Base-by-base conservation (phyloP, 768 basidiomycete species). In the Suillus americanus region DNA sequence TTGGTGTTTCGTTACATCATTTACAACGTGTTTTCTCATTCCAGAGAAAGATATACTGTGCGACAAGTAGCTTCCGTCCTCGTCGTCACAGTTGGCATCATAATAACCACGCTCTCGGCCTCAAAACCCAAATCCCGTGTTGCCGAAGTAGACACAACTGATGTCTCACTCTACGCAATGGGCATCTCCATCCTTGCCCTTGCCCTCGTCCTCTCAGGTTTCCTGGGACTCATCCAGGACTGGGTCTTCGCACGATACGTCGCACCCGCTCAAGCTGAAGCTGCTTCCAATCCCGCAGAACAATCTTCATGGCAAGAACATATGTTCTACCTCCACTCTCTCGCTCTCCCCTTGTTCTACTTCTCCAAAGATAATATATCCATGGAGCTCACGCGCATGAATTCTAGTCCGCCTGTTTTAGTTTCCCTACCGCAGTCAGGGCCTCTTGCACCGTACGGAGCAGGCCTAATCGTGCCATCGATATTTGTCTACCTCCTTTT, bases 321-420 rank as follows among this genome's bases (percentile, higher is more conserved):
- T 59, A 87, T 98, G 85, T 98, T 97, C 79, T 98, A 95, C 79
- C 82, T 92, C 25, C 93, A 95, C 75, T 86, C 89, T 70, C 84
- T 94, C 61, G 85, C 88, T 14, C 81, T 95, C 14, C 93, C 92
- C 7, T 82, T 94, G 81, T 94, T 95, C 78, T 65, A 83, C 64
- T 85, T 86, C 63, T 79, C 91, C 45, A 78, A 86, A 1, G 69
- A 79, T 23, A 85, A 85, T 70, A 79, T 94, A 63, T 50, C 70
- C 9, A 63, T 70, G 18, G 72, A 72, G 33, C 60, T 76, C 41
- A 50, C 55, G 1, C 63, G 65, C 0, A 48, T 70, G 61, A 50
- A 16, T 40, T 18, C 65, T 43, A 67, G 72, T 20, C 64, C 72
- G 2, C 14, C 4, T 55, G 33, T 72, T 45, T 40, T 60, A 70